These are phyloP conservation scores for Penstemon barbatus DNA, from an alignment of 257 asterid genomes.

Conservation along the genomic window DNA sequence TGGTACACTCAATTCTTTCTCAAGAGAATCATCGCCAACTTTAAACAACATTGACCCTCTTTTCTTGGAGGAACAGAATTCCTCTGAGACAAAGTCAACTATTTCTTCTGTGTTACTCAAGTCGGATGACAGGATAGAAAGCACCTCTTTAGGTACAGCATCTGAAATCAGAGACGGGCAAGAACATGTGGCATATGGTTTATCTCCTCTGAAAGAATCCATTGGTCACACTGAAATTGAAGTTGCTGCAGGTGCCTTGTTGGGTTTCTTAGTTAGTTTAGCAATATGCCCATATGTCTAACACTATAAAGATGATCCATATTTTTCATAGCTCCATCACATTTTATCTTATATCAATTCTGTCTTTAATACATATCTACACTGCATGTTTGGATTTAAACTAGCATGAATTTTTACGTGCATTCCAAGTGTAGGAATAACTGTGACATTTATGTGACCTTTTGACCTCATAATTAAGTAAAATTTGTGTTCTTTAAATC, in stretches of 20 bases:
- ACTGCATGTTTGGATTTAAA: not conserved
- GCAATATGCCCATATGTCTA: conserved; percentile 48
- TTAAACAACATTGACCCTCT: conserved; percentile 34
- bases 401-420: not conserved
- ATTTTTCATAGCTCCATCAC: conserved; percentile 9
- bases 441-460: not conserved
- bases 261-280: conserved; percentile 74
- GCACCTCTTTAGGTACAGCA: conserved; percentile 14
- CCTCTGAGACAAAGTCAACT: conserved; percentile 28
- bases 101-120: conserved; percentile 46
- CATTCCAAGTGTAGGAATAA: not conserved
- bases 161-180: conserved; percentile 30
- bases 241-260: conserved; percentile 83
- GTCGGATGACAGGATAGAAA: conserved; percentile 34
- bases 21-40: conserved; percentile 38
- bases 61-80: conserved; percentile 32
- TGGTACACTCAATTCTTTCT: conserved; percentile 33
- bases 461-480: not conserved
- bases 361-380: not conserved
- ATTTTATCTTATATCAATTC: not conserved
- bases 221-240: conserved; percentile 86
- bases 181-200: conserved; percentile 23
- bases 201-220: conserved; percentile 63
- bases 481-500: no score
- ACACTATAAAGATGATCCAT: conserved; percentile 5